Percentiles rank a stretch among this genome's conserved stretches.
phyloP scores from a whole-genome alignment of 169 alveolate species.

The Cryptosporidium canis region DNA sequence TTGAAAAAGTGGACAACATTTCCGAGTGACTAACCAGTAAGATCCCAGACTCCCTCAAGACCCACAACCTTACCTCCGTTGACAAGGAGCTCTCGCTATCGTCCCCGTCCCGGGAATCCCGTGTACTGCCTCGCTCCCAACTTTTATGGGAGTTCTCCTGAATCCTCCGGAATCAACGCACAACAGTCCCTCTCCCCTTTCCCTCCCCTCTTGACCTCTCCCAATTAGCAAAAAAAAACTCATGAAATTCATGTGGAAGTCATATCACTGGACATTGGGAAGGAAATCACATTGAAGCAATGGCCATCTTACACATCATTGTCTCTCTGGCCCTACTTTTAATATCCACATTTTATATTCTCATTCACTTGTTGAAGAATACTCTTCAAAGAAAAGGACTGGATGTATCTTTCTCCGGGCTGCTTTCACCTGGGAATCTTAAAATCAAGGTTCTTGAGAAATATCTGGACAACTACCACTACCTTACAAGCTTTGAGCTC shows the following conservation, averaged over 20 bases:
- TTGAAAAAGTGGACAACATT: not conserved
- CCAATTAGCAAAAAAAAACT: not conserved
- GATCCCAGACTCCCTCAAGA: no score
- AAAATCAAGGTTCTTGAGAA: constrained; percentile 3
- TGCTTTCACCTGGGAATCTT: not conserved
- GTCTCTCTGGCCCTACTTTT: not conserved
- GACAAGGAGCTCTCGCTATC: no score
- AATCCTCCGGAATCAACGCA: no score
- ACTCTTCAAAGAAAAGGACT: constrained; percentile 26
- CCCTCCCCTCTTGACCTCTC: no score
- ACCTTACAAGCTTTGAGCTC: not conserved
- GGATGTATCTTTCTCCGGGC: constrained; percentile 25
- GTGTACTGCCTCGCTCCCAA: no score
- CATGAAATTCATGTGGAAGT: not conserved
- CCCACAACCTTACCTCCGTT: no score
- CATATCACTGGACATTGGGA: not conserved
- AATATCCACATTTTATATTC: not conserved
- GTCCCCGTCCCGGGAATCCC: no score
- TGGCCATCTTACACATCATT: not conserved
- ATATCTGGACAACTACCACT: not conserved
- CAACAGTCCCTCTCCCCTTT: no score
- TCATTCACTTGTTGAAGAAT: not conserved
- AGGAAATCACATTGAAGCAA: not conserved
- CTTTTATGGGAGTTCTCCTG: no score
- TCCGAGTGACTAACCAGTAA: no score